Conservation (phyloP, 2,329 filamentous ascomycete genomes). For the Alternaria postmessia region DNA sequence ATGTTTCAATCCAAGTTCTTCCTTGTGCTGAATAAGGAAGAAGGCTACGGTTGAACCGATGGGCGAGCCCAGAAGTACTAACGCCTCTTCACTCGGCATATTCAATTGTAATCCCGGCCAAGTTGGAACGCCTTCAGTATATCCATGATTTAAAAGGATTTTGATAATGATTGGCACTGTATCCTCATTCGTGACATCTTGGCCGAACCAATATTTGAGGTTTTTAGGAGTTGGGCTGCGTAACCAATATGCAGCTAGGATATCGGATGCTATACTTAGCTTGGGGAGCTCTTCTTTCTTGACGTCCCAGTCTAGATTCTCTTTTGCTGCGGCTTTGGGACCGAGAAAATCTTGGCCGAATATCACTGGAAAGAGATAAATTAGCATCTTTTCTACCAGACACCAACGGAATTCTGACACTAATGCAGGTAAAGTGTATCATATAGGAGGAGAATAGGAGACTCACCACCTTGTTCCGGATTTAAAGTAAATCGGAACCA, state of each 20-base stretch:
- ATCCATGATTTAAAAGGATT: neutral
- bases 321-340: neutral
- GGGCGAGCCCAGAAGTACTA: neutral
- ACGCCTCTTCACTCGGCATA: neutral
- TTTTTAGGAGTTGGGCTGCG: neutral
- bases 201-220: neutral
- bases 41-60: neutral
- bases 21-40: neutral
- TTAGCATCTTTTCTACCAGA: neutral
- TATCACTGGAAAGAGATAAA: neutral
- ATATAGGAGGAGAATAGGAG: neutral
- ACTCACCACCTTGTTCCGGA: neutral
- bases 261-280: neutral
- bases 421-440: neutral
- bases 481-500: neutral
- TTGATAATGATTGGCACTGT: neutral
- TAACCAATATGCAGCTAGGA: constrained; percentile 1
- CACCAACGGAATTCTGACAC: rapidly evolving
- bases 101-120: neutral
- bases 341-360: neutral
- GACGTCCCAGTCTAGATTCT: neutral
- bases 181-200: neutral
- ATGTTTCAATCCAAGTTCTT: neutral
- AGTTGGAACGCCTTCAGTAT: neutral
- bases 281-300: neutral